phyloP scores from a whole-genome alignment of 345 rosid species.

The Schrenkiella parvula region DNA sequence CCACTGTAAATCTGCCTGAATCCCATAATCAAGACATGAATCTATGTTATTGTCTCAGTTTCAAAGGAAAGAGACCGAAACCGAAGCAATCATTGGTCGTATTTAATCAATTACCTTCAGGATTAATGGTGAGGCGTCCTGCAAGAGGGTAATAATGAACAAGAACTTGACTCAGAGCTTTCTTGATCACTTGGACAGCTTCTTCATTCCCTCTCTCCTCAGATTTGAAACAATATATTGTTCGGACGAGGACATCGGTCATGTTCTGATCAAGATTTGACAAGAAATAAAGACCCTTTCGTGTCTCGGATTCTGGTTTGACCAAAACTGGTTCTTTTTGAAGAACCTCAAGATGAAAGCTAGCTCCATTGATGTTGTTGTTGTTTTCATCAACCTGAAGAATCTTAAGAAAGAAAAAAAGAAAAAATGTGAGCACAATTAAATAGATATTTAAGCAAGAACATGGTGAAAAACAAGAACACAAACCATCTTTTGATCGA shows the following conservation, averaged over 20 bases:
- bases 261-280: slow-evolving; percentile 94
- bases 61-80: neutral
- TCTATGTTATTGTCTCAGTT: neutral
- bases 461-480: no score
- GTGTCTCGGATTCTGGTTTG: slow-evolving; percentile 63
- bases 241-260: slow-evolving; percentile 68
- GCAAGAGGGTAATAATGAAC: slow-evolving; percentile 82
- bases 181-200: slow-evolving; percentile 55
- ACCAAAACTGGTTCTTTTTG: slow-evolving; percentile 56
- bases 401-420: no score
- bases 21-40: neutral
- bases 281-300: slow-evolving; percentile 72
- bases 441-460: no score
- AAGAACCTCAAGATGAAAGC: slow-evolving; percentile 45
- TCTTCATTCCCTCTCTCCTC: slow-evolving; percentile 57
- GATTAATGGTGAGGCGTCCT: slow-evolving; percentile 67
- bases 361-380: slow-evolving; percentile 37
- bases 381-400: no score
- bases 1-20: slow-evolving; percentile 55
- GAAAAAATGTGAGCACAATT: no score
- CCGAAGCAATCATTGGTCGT: neutral
- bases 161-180: slow-evolving; percentile 71
- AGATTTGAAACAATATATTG: slow-evolving; percentile 76
- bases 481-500: no score
- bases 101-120: slow-evolving; percentile 43